A percentile compares a stretch with the other conserved stretches of the same genome.
These are phyloP conservation scores for Arachis stenosperma DNA, from an alignment of 306 rosid species.

Conservation along the genomic window DNA sequence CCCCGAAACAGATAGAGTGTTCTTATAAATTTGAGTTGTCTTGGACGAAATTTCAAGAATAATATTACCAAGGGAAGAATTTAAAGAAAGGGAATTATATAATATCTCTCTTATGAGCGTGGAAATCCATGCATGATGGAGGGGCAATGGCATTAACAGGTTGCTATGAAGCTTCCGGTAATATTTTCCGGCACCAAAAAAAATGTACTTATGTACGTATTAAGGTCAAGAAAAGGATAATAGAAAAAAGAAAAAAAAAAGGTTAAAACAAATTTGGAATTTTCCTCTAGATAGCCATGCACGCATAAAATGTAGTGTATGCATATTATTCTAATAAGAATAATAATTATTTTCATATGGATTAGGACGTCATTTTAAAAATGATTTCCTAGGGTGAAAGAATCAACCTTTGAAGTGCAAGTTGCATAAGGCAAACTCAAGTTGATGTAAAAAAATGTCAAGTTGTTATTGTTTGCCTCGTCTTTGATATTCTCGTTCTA, in stretches of 20 bases:
- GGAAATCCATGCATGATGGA: conserved; percentile 28
- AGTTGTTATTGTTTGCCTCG: conserved; percentile 43
- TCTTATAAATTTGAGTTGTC: not conserved
- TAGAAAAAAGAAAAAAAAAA: not conserved
- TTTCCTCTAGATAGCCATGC: conserved; percentile 31
- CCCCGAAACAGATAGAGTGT: not conserved
- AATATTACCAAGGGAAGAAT: not conserved
- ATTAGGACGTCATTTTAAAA: conserved; percentile 32
- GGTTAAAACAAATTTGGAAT: not conserved
- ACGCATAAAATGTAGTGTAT: conserved; percentile 6
- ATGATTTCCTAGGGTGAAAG: conserved; percentile 1
- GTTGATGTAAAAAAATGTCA: conserved; percentile 52
- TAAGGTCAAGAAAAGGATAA: conserved; percentile 11
- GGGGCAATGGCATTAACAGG: conserved; percentile 26
- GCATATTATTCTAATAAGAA: not conserved
- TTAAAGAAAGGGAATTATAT: not conserved
- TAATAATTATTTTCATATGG: not conserved
- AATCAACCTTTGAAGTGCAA: conserved; percentile 46
- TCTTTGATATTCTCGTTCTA: conserved; percentile 15
- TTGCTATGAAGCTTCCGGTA: conserved; percentile 38
- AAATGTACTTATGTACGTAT: conserved; percentile 13
- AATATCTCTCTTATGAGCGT: conserved; percentile 1
- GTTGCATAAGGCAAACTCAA: conserved; percentile 47
- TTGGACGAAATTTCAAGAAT: not conserved
- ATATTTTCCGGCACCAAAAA: conserved; percentile 9